These are phyloP conservation scores for Monilinia fructigena DNA, from an alignment of 2,329 filamentous ascomycete species.

Conservation along the genomic window DNA sequence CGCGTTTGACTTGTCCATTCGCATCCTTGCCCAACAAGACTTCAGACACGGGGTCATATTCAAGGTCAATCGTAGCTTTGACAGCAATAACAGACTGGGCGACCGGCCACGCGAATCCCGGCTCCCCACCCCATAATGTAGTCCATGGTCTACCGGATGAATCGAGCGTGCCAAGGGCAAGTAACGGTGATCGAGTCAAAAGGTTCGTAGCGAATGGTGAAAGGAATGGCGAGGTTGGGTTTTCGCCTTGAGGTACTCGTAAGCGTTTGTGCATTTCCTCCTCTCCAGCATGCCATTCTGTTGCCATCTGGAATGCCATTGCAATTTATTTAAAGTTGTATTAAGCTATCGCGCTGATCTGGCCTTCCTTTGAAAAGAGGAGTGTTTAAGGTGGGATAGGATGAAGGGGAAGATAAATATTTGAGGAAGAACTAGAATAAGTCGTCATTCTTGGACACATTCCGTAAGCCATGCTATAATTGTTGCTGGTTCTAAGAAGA, in stretches of 20 bases:
- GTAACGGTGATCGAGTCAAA: conserved; percentile 60
- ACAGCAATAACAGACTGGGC: conserved; percentile 63
- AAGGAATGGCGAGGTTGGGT: conserved; percentile 66
- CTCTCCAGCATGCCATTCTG: conserved; percentile 59
- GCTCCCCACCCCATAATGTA: conserved; percentile 71
- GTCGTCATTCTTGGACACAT: conserved; percentile 2
- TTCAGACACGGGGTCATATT: conserved; percentile 67
- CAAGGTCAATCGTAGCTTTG: conserved; percentile 56
- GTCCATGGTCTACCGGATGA: conserved; percentile 67
- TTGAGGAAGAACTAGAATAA: background rate
- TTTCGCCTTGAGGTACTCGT: conserved; percentile 54
- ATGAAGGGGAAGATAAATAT: background rate
- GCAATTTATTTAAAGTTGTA: background rate
- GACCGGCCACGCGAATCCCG: conserved; percentile 63
- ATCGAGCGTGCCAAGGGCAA: conserved; percentile 73
- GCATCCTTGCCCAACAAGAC: conserved; percentile 54
- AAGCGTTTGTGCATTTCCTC: conserved; percentile 61
- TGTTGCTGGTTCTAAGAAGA: background rate
- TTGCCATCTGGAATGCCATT: conserved; percentile 21
- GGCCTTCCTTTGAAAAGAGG: background rate
- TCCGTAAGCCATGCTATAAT: background rate
- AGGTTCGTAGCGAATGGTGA: conserved; percentile 59
- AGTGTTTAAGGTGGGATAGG: background rate
- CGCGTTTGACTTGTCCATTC: conserved; percentile 42
- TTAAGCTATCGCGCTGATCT: background rate